These are phyloP conservation scores for Pestalotiopsis sp. DNA, from an alignment of 2,329 filamentous ascomycete genomes.

Conservation along the genomic window DNA sequence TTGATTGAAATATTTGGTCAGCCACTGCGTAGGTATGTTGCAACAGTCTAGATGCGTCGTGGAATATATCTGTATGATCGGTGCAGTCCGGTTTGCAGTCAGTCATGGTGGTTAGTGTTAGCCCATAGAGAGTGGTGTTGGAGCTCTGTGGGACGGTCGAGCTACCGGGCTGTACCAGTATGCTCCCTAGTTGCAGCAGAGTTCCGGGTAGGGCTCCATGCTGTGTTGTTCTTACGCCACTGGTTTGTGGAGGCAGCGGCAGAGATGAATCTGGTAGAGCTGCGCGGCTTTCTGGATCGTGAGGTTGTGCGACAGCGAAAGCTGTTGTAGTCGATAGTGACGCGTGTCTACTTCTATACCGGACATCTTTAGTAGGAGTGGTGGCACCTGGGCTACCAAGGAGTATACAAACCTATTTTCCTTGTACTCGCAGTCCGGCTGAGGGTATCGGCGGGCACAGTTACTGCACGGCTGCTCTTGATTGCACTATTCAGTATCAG, in stretches of 20 bases:
- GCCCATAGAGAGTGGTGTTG: not conserved
- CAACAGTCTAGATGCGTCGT: not conserved
- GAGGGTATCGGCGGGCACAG: constrained; percentile 10
- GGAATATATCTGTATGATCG: not conserved
- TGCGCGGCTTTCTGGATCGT: not conserved
- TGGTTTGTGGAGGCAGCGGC: not conserved
- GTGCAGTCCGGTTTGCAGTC: constrained; percentile 7
- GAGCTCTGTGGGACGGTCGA: not conserved
- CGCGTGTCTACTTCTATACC: not conserved
- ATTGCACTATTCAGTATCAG: constrained; percentile 8
- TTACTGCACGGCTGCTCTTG: constrained; percentile 8
- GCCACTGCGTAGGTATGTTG: not conserved
- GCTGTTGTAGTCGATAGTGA: constrained; percentile 4
- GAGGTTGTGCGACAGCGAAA: not conserved
- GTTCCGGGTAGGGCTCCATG: not conserved
- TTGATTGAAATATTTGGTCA: not conserved
- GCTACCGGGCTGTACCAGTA: not conserved
- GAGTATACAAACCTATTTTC: constrained; percentile 4
- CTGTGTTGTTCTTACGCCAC: not conserved
- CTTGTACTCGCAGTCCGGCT: constrained; percentile 9
- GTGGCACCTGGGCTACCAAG: not conserved
- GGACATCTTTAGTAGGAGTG: not conserved
- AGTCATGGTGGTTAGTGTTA: not conserved
- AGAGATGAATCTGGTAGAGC: not conserved
- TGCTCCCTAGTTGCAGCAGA: not conserved